Conservation (phyloP, 83 land plant species). For the Picea abies region DNA sequence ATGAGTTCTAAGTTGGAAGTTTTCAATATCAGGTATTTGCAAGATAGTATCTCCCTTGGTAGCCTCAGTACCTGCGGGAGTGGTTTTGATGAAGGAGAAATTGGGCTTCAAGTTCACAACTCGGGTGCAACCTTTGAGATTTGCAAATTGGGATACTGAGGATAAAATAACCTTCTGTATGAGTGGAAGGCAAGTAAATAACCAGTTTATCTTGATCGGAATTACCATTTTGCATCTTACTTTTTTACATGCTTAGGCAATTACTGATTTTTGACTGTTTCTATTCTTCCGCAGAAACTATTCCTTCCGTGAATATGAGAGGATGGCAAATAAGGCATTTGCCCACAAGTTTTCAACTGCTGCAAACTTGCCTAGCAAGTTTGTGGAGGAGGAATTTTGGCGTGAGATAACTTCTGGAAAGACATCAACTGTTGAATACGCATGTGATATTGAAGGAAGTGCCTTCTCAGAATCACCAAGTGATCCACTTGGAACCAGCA, state of each 20-base stretch:
- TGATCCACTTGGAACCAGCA: constrained; percentile 84
- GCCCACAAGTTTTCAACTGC: constrained; percentile 77
- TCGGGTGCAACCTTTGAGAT: constrained; percentile 85
- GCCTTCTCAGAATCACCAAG: constrained; percentile 77
- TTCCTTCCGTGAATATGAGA: constrained; percentile 87
- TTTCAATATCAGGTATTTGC: constrained; percentile 67
- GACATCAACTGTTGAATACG: constrained; percentile 82
- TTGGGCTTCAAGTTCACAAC: constrained; percentile 78
- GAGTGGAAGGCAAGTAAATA: constrained; percentile 75
- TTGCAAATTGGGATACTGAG: constrained; percentile 82
- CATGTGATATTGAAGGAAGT: constrained; percentile 95
- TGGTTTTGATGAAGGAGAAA: constrained; percentile 86
- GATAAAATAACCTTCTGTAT: constrained; percentile 83
- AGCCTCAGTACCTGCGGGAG: constrained; percentile 92
- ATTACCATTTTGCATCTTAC: no score
- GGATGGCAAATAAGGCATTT: constrained; percentile 90
- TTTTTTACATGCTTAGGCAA: neutral
- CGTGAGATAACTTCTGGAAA: constrained; percentile 79
- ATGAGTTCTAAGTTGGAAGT: neutral
- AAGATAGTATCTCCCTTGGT: constrained; percentile 84
- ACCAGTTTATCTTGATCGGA: neutral
- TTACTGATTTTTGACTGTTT: neutral
- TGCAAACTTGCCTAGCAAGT: constrained; percentile 70
- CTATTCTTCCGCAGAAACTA: constrained; percentile 56
- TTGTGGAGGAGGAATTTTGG: constrained; percentile 91